phyloP scores from a whole-genome alignment of 768 basidiomycete genomes.

The Leccinum pellstonianum region DNA sequence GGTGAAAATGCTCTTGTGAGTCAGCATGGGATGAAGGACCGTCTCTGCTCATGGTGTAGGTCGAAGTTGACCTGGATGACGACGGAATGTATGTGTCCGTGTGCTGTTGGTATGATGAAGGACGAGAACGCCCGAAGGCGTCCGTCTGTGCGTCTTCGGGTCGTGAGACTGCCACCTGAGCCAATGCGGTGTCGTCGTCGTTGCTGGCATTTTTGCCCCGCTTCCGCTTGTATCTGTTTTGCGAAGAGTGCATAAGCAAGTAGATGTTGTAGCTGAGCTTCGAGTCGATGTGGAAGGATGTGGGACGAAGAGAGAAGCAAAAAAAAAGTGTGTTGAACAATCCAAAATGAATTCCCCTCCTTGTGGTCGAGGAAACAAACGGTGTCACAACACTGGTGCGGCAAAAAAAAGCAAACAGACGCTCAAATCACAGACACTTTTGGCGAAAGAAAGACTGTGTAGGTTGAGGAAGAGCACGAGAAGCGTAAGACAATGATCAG shows the following conservation, averaged over 20 bases:
- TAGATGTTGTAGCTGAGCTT: conserved; percentile 18
- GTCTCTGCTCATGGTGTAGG: conserved; percentile 51
- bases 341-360: conserved; percentile 25
- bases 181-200: conserved; percentile 42
- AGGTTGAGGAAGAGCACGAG: conserved; percentile 18
- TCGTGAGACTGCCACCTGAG: conserved; percentile 43
- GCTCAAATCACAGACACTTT: conserved; percentile 32
- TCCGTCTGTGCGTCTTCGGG: conserved; percentile 53
- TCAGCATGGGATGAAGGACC: conserved; percentile 47
- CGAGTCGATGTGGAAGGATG: conserved; percentile 20
- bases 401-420: conserved; percentile 33
- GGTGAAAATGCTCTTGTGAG: conserved; percentile 43
- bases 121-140: conserved; percentile 52
- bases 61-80: conserved; percentile 42
- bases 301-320: conserved; percentile 20
- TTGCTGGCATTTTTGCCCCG: conserved; percentile 51
- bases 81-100: conserved; percentile 48
- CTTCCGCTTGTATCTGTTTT: conserved; percentile 48
- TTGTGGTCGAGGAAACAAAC: conserved; percentile 25
- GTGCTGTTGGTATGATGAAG: conserved; percentile 37
- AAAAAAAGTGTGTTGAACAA: conserved; percentile 32
- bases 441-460: conserved; percentile 17
- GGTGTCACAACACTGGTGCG: conserved; percentile 14
- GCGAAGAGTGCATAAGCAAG: conserved; percentile 38
- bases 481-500: conserved; percentile 21